Percentiles rank a stretch among this genome's conserved stretches.
phyloP scores from a whole-genome alignment of 345 rosid genomes.

The Eucalyptus guilfoylei region DNA sequence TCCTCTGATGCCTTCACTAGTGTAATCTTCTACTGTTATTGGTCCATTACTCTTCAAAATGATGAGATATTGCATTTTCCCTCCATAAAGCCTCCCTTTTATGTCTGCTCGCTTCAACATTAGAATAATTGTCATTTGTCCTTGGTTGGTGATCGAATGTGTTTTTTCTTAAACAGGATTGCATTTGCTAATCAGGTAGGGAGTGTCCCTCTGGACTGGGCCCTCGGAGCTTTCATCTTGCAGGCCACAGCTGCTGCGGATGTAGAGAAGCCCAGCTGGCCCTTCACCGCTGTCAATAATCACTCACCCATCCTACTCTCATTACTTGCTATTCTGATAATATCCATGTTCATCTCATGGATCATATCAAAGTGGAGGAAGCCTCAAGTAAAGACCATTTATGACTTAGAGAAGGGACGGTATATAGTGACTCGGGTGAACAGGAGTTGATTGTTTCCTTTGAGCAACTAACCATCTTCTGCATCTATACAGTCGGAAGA shows the following conservation, averaged over 20 bases:
- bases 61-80: background rate
- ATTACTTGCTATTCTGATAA: conserved; percentile 26
- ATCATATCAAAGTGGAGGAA: conserved; percentile 64
- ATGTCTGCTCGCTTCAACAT: background rate
- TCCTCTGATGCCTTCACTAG: background rate
- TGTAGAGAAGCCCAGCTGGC: conserved; percentile 27
- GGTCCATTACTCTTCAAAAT: background rate
- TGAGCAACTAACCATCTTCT: background rate
- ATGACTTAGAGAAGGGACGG: conserved; percentile 89
- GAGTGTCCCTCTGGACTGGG: conserved; percentile 83
- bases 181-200: conserved; percentile 55
- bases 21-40: background rate
- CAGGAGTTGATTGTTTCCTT: conserved; percentile 17
- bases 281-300: conserved; percentile 17
- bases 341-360: conserved; percentile 43
- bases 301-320: conserved; percentile 36
- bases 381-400: conserved; percentile 68
- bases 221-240: conserved; percentile 85
- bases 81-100: background rate
- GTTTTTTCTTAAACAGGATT: conserved; percentile 30
- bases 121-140: background rate
- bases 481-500: background rate
- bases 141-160: background rate
- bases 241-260: conserved; percentile 23
- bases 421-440: conserved; percentile 59